Base-by-base conservation (phyloP, 2,329 filamentous ascomycete genomes). In the Colletotrichum theobromicola region DNA sequence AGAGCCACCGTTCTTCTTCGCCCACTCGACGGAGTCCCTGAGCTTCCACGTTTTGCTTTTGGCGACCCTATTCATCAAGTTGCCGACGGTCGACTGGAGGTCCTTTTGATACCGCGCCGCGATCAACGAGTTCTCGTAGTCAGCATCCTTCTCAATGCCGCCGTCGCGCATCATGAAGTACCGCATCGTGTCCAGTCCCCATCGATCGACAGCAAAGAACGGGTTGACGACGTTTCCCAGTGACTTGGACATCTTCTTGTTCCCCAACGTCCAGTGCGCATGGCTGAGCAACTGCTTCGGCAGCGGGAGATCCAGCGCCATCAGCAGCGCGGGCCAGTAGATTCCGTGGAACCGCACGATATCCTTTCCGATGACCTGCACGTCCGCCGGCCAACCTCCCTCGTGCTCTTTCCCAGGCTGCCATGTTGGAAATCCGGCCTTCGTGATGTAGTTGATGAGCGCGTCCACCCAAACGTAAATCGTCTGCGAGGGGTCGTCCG, bases 401-500 rank as follows among this genome's bases (percentile, higher is more conserved):
- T 85, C 86, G 16, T 87, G 83, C 74, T 94, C 91, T 5, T 89
- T 85, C 2, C 92, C 92, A 0, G 94, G 93, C 1, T 91, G 85
- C 91, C 93, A 95, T 37, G 85, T 84, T 1, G 95, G 95, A 81
- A 97, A 98, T 16, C 96, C 95, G 2, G 95, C 91, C 76, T 93
- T 95, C 18, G 96, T 98, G 66, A 97, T 85, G 82, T 99, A 99
- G 83, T 98, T 99, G 79, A 98, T 90, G 34, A 99, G 90, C 2
- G 97, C 97, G 84, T 99, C 97, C 0, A 99, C 90, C 97, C 97
- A 99, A 35, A 99, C 97, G 80, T 99, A 99, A 72, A 99, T 96
- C 4, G 96, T 98, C 84, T 98, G 97, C 21, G 87, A 91, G 0
- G 90, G 86, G 79, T 99, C 97, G 67, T 93, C 93, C 0, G 97